phyloP scores from a whole-genome alignment of 495 filamentous ascomycete genomes.

The Neurospora cerealis region DNA sequence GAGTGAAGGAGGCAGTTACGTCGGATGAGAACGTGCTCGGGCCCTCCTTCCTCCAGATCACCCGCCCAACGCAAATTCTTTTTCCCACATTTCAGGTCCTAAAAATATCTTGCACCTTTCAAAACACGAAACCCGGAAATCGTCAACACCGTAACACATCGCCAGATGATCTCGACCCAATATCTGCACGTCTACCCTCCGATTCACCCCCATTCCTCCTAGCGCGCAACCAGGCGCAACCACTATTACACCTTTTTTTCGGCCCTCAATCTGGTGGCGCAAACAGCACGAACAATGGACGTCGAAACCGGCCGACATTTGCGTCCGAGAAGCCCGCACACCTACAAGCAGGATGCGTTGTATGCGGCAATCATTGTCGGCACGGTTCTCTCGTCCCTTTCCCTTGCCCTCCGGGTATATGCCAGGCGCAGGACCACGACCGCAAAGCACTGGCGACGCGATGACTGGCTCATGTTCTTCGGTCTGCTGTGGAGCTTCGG shows the following conservation, averaged over 20 bases:
- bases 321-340: neutral
- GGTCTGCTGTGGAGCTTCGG: slow-evolving; percentile 4
- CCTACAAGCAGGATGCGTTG: neutral
- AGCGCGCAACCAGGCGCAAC: no score
- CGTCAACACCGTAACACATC: no score
- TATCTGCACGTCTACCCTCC: no score
- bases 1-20: neutral
- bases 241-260: no score
- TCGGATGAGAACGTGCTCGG: neutral
- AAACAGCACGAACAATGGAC: no score
- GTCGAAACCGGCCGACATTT: no score
- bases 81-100: neutral
- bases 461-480: slow-evolving; percentile 5
- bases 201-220: no score
- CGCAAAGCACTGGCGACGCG: neutral
- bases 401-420: no score
- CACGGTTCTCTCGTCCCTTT: no score
- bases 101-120: neutral
- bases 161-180: no score
- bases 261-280: no score
- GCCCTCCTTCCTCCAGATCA: neutral
- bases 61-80: neutral
- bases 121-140: no score
- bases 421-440: neutral
- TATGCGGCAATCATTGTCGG: neutral